Base-by-base conservation (phyloP, 352 stramenopile species). In the Pythium phragmitis region DNA sequence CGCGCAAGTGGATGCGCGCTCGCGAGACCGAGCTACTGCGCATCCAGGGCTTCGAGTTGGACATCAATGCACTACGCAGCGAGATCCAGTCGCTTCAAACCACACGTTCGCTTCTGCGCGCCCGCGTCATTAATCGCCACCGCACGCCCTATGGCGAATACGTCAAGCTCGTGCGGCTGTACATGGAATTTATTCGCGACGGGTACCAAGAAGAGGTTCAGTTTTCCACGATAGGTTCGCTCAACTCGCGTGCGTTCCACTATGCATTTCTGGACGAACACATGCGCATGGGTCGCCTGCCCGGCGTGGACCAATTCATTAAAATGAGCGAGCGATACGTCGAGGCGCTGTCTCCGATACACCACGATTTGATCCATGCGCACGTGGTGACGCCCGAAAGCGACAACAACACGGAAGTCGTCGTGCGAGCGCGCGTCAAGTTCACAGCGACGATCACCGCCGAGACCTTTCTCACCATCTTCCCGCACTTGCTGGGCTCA, bases 41-140 rank as follows among this genome's bases (percentile, higher is more conserved):
- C 5, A 41, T 65, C 34, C 75, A 76, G 56, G 77, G 77, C 36
- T 57, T 82, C 28, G 60, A 67, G 53, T 62, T 82, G 14, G 72
- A 82, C 57, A 54, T 79, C 16, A 63, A 80, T 57, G 72, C 52
- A n/a, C 51, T 82, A 42, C 61, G 71, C 46, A 73, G 75, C 46
- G 74, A 80, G 57, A 70, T 80, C 59, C 66, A 69, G 16, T 57
- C 66, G 39, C 65, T 79, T 19, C 37, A 64, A 42, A 67, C 55
- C 45, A 54, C 67, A 28, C 59, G 65, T 12, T 68, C 76, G 8
- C 67, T 83, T 36, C 67, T 80, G 2, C 51, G 34, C 4, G 42
- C 73, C 19, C 58, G 59, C 2, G 26, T 26, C 1, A 39, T 72
- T 16, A 67, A 67, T 28, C 65, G 51, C 19, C 34, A 34, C 6